Evolutionary conservation across 208 protist genomes (phyloP).

Genomic region (Acanthamoeba culbertsoni): DNA sequence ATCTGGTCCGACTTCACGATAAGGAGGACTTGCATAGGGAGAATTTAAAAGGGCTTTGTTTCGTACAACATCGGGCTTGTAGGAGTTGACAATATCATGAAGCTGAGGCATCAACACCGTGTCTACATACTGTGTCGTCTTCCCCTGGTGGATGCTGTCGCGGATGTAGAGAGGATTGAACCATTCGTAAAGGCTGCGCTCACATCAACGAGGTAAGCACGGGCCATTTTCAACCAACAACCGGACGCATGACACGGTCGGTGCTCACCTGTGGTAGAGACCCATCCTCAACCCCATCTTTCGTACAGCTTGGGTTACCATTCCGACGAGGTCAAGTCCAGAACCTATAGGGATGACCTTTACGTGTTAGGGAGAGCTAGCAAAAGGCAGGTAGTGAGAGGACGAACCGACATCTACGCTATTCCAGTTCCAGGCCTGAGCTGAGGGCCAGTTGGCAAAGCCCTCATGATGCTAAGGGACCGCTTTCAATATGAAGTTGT

Average conservation of each 20-base stretch:
- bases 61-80: constrained; percentile 72
- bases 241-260: not conserved
- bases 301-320: constrained; percentile 55
- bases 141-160: constrained; percentile 39
- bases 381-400: not conserved
- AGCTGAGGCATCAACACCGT: constrained; percentile 64
- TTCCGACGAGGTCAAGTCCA: not conserved
- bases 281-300: constrained; percentile 60
- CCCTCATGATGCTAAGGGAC: constrained; percentile 79
- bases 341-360: constrained; percentile 13
- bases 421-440: constrained; percentile 74
- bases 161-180: constrained; percentile 68
- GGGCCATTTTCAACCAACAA: not conserved
- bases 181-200: constrained; percentile 62
- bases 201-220: no score
- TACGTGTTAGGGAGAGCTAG: not conserved
- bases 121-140: constrained; percentile 24
- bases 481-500: not conserved
- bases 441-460: constrained; percentile 61
- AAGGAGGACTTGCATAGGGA: not conserved
- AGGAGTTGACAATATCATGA: constrained; percentile 67
- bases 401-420: constrained; percentile 39
- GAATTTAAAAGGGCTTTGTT: not conserved
- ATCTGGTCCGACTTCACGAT: not conserved
- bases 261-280: constrained; percentile 67